These are phyloP conservation scores for Capsella rubella DNA, from an alignment of 441 rosid species.

Conservation along the genomic window DNA sequence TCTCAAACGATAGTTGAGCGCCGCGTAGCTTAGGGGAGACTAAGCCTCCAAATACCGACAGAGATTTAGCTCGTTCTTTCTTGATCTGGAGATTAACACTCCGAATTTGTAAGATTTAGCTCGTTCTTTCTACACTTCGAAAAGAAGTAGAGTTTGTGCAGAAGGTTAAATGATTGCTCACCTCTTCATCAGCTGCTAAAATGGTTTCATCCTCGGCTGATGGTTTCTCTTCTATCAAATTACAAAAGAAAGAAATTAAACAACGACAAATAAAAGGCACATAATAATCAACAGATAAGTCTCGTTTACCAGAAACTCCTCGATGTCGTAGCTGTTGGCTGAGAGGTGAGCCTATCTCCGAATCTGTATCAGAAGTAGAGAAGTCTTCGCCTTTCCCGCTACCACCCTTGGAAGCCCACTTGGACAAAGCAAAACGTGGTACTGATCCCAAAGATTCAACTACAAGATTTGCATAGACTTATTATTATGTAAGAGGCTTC, in stretches of 20 bases:
- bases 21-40: slow-evolving; percentile 91
- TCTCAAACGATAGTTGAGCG: slow-evolving; percentile 86
- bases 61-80: slow-evolving; percentile 69
- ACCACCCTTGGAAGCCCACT: slow-evolving; percentile 67
- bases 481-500: background rate
- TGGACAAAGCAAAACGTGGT: slow-evolving; percentile 66
- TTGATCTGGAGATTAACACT: slow-evolving; percentile 65
- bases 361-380: slow-evolving; percentile 42
- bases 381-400: slow-evolving; percentile 43
- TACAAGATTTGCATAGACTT: slow-evolving; percentile 31
- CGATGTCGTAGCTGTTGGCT: slow-evolving; percentile 57
- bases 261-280: slow-evolving; percentile 3
- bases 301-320: slow-evolving; percentile 47
- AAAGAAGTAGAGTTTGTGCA: slow-evolving; percentile 14
- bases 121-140: background rate
- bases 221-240: slow-evolving; percentile 36
- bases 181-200: slow-evolving; percentile 43
- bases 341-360: slow-evolving; percentile 47
- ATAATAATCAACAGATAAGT: slow-evolving; percentile 10
- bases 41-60: slow-evolving; percentile 81
- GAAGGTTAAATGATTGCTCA: slow-evolving; percentile 9
- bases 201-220: slow-evolving; percentile 30
- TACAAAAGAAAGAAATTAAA: slow-evolving; percentile 29
- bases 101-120: background rate
- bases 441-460: slow-evolving; percentile 55